Conservation (phyloP, 2,329 filamentous ascomycete species). For the Apiospora hydei region DNA sequence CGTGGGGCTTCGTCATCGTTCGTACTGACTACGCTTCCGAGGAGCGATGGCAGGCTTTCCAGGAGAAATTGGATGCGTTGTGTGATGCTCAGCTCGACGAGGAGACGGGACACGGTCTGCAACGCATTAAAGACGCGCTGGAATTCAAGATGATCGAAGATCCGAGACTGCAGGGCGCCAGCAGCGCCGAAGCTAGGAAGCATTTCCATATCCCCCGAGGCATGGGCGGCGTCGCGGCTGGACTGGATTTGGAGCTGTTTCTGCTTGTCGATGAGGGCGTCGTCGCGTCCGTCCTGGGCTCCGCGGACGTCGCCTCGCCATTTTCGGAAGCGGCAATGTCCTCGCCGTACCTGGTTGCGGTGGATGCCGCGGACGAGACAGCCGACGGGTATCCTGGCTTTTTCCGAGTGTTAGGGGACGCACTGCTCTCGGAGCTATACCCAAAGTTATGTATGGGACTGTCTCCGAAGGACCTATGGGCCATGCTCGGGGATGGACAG, state of each 20-base stretch:
- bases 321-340: too few relatives aligned
- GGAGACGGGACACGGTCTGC: neutral
- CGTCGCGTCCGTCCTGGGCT: neutral
- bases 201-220: neutral
- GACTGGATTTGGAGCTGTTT: neutral
- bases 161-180: neutral
- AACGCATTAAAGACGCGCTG: neutral
- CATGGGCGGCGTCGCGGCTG: neutral
- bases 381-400: neutral
- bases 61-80: neutral
- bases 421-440: neutral
- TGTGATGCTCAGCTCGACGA: neutral
- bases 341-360: neutral
- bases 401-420: neutral
- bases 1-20: neutral
- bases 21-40: slow-evolving; percentile 12
- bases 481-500: neutral
- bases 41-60: neutral
- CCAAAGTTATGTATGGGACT: slow-evolving; percentile 1
- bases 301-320: too few relatives aligned
- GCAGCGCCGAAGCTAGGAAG: neutral
- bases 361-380: neutral
- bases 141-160: slow-evolving; percentile 12
- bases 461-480: neutral
- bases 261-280: neutral